phyloP scores from a whole-genome alignment of 2,329 filamentous ascomycete species.

The Pestalotiopsis sp. region DNA sequence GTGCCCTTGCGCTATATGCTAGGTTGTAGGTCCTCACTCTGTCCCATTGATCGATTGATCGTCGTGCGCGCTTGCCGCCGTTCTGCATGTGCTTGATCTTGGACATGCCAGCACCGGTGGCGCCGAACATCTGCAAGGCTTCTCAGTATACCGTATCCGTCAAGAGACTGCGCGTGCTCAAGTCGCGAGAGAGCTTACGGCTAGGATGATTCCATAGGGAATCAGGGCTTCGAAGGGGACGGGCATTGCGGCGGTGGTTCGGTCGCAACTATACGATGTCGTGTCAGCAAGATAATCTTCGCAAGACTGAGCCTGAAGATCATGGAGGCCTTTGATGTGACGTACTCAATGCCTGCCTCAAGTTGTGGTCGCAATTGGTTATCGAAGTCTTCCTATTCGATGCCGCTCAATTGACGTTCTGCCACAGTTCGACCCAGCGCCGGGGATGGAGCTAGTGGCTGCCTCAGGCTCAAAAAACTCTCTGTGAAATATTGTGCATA shows the following conservation, averaged over 20 bases:
- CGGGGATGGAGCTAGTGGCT: conserved; percentile 1
- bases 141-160: conserved; percentile 19
- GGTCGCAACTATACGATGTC: conserved; percentile 11
- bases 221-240: conserved; percentile 66
- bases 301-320: too few species aligned
- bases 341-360: conserved; percentile 16
- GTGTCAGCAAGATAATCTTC: neutral
- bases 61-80: conserved; percentile 62
- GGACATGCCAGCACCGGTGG: conserved; percentile 60
- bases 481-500: neutral
- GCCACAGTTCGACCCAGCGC: neutral
- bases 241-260: conserved; percentile 50
- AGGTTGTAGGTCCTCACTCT: conserved; percentile 44
- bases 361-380: conserved; percentile 8
- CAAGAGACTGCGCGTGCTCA: neutral
- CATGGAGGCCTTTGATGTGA: neutral
- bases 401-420: conserved; percentile 4
- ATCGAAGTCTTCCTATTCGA: neutral
- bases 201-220: conserved; percentile 66
- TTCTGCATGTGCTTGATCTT: conserved; percentile 60
- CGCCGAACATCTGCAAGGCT: conserved; percentile 61
- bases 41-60: conserved; percentile 66
- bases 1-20: neutral
- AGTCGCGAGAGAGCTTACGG: conserved; percentile 43
- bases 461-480: conserved; percentile 5